A percentile compares a stretch with the other conserved stretches of the same genome.
Evolutionary conservation across 2,329 filamentous ascomycete genomes (phyloP).

Genomic region (Cladosporium cucumerinum): DNA sequence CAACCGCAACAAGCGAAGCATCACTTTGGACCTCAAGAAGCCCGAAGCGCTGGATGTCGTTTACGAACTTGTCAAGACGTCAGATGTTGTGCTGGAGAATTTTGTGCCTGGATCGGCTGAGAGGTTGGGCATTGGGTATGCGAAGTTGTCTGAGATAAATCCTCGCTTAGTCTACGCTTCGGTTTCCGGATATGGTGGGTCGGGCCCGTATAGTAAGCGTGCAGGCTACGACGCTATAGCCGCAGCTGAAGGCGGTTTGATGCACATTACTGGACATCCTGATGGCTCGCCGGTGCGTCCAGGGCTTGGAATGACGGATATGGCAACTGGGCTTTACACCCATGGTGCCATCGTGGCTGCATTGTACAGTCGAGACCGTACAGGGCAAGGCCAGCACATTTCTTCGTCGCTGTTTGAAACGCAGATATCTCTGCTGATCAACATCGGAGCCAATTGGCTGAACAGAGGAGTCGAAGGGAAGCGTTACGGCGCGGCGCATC

Average conservation of each 20-base stretch:
- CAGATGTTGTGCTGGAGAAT: constrained; percentile 46
- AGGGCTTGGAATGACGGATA: constrained; percentile 45
- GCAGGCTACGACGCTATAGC: constrained; percentile 48
- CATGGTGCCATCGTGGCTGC: constrained; percentile 47
- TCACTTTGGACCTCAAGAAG: constrained; percentile 41
- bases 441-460: constrained; percentile 42
- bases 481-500: constrained; percentile 47
- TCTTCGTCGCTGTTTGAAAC: constrained; percentile 47
- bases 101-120: constrained; percentile 45
- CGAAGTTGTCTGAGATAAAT: constrained; percentile 37
- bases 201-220: constrained; percentile 42
- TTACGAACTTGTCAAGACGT: constrained; percentile 34
- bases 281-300: constrained; percentile 41
- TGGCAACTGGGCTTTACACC: constrained; percentile 46
- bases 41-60: constrained; percentile 35
- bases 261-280: constrained; percentile 45
- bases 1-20: constrained; percentile 46
- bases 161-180: constrained; percentile 43
- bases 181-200: constrained; percentile 43
- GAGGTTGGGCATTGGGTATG: constrained; percentile 41
- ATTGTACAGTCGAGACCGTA: constrained; percentile 37
- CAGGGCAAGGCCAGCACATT: constrained; percentile 43
- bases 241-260: constrained; percentile 42
- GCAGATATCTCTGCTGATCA: constrained; percentile 42
- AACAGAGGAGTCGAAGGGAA: constrained; percentile 41